Evolutionary conservation across 306 rosid genomes (phyloP).

Genomic region (Lathyrus aphaca): DNA sequence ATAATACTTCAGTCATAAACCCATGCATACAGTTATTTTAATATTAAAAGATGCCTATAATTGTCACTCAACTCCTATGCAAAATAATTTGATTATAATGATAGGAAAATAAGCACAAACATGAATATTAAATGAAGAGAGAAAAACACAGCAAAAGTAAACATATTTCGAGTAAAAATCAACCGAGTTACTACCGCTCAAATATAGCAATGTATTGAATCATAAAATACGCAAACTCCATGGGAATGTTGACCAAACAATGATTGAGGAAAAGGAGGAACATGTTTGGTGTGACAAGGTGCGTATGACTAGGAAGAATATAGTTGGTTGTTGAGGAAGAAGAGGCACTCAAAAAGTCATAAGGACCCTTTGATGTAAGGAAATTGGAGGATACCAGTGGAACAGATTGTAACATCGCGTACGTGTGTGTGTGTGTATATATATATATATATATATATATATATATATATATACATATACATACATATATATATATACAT

Average conservation of each 20-base stretch:
- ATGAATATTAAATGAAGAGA: background rate
- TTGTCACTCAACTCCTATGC: background rate
- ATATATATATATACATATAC: no score
- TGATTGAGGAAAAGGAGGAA: background rate
- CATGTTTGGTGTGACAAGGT: background rate
- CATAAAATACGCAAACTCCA: background rate
- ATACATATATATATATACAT: no score
- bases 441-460: no score
- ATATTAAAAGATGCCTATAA: conserved; percentile 1
- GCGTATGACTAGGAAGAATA: background rate
- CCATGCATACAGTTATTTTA: background rate
- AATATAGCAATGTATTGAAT: background rate
- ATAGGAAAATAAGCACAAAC: background rate
- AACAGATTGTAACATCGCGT: background rate
- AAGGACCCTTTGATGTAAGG: no score
- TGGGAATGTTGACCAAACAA: conserved; percentile 8
- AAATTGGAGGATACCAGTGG: no score
- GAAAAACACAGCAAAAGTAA: conserved; percentile 1
- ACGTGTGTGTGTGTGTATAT: no score
- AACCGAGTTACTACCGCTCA: background rate
- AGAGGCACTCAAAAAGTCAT: no score
- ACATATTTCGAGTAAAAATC: background rate
- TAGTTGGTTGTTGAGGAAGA: no score
- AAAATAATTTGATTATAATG: background rate
- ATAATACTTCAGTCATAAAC: background rate